phyloP scores from a whole-genome alignment of 306 rosid genomes.

The Canavalia gladiata region DNA sequence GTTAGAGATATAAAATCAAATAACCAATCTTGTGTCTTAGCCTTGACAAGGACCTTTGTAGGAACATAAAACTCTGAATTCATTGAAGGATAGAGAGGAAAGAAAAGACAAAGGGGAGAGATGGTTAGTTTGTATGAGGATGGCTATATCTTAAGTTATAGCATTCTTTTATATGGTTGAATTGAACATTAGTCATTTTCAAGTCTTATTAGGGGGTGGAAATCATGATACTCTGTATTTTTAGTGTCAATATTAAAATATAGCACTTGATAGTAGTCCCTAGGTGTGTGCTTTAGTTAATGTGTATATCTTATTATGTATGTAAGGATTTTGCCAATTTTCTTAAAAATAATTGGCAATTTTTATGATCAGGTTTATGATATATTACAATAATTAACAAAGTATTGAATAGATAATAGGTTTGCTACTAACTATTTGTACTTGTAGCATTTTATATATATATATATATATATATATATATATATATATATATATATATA shows the following conservation, averaged over 20 bases:
- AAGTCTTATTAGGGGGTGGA: neutral
- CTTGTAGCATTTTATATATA: neutral
- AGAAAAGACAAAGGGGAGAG: neutral
- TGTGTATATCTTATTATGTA: neutral
- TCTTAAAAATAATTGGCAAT: neutral
- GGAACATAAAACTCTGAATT: too few species aligned
- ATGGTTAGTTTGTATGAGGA: neutral
- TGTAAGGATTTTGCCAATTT: neutral
- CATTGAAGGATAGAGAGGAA: slow-evolving; percentile 5
- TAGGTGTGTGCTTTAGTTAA: neutral
- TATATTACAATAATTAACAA: neutral
- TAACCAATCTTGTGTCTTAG: too few species aligned
- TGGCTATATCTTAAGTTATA: slow-evolving; percentile 7
- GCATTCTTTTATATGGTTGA: neutral
- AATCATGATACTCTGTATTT: neutral
- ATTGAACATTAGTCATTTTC: slow-evolving; percentile 4
- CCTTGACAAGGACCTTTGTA: too few species aligned
- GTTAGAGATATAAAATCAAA: too few species aligned
- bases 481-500: too few species aligned
- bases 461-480: too few species aligned
- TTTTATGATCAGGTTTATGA: slow-evolving; percentile 32
- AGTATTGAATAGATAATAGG: neutral
- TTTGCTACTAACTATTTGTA: neutral
- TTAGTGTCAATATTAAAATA: neutral
- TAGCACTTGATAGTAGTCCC: neutral